Evolutionary conservation across 2,329 filamentous ascomycete species (phyloP), one percentile per base, ranked within the genome.

Genomic region (Hypoxylon rubiginosum): DNA sequence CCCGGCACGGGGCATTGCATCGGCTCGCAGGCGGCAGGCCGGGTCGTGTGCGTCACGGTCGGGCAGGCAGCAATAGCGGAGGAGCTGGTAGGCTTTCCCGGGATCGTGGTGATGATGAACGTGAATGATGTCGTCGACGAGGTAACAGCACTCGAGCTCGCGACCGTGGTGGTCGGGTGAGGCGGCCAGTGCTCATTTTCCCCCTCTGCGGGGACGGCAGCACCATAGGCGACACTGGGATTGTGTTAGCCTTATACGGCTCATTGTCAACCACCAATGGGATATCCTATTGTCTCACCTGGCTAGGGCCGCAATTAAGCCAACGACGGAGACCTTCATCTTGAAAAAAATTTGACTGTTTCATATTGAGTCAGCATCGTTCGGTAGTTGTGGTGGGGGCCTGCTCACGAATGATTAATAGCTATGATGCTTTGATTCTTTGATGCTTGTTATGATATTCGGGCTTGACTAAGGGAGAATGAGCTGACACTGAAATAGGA

Each of bases 1-100:
- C 72, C 78, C 13, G 78, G 79, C 41, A 79, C 73, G 1, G 78
- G 78, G 72, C 78, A 80, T 30, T 74, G 74, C 50, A 80, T 72
- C 5, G 74, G 70, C 7, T 69, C 41, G 69, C 79, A 80, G 58
- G 71, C 72, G 56, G 62, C 71, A 5, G 79, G 79, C 50, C 72
- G 73, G 13, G 77, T 79, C 15, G 75, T 78, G 59, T 70, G 68
- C 19, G 76, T 79, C 34, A 79, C 72, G 1, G 75, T 79, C 28
- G 78, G 78, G 70, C 78, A 80, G 15, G 74, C 71, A 21, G 19
- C 17, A 15, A 19, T 11, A 63, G 59, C 21, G 58, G 63, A 36
- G 61, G 64, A 10, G 43, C 65, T 59, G 26, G 64, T 60, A 10
- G 64, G 46, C 24, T 62, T 50, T 50, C 46, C 51, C 19, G 73